These are phyloP conservation scores for Cercospora beticola DNA, from an alignment of 2,329 filamentous ascomycete genomes.

Conservation along the genomic window DNA sequence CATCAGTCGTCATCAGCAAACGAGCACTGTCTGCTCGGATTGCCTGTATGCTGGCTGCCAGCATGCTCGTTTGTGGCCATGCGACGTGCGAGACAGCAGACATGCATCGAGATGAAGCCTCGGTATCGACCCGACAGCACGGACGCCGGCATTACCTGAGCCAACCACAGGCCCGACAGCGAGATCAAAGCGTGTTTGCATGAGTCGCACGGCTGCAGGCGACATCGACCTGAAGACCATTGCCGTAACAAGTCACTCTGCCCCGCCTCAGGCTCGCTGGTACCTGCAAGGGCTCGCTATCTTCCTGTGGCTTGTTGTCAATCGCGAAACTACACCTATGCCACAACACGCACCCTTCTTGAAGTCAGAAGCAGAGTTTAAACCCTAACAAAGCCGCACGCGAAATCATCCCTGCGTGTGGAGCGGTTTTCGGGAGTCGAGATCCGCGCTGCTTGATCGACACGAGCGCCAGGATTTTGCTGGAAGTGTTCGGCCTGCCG, in stretches of 20 bases:
- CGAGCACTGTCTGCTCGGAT: too few relatives aligned
- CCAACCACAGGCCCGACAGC: conserved; percentile 6
- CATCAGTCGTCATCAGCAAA: not conserved
- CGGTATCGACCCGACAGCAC: conserved; percentile 4
- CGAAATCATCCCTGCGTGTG: not conserved
- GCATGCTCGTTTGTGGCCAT: not conserved
- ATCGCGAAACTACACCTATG: not conserved
- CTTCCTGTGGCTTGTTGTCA: not conserved
- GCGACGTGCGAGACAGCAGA: not conserved
- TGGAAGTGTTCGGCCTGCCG: not conserved
- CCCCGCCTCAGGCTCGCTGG: not conserved
- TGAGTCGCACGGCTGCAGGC: not conserved
- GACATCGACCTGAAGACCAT: not conserved
- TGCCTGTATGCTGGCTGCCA: not conserved
- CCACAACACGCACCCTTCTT: not conserved
- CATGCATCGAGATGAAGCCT: not conserved
- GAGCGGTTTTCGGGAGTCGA: conserved; percentile 6
- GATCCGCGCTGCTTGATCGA: conserved; percentile 10
- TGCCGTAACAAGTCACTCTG: not conserved
- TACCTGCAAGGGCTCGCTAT: not conserved
- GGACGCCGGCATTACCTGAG: not conserved
- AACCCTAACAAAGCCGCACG: conserved; percentile 1
- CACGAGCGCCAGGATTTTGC: conserved; percentile 1
- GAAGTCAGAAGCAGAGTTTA: not conserved
- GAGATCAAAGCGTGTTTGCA: not conserved